Percentiles rank a stretch among this genome's conserved stretches.
Conservation (phyloP, 768 basidiomycete species). For the Suillus placidus region DNA sequence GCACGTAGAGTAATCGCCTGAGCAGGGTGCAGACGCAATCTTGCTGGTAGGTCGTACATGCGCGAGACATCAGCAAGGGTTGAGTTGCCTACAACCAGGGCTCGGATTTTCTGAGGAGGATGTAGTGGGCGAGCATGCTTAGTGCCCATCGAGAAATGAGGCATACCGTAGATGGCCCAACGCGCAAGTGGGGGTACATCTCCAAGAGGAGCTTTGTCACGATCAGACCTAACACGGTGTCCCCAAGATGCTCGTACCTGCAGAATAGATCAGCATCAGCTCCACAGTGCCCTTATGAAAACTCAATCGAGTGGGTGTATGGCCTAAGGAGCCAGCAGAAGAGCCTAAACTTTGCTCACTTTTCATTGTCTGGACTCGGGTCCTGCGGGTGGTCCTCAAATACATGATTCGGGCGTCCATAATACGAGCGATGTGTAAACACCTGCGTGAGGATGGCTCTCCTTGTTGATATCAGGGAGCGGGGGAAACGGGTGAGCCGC, state of each 20-base stretch:
- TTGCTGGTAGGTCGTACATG: slow-evolving; percentile 63
- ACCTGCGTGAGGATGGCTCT: slow-evolving; percentile 53
- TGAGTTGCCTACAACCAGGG: slow-evolving; percentile 72
- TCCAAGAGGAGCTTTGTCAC: slow-evolving; percentile 68
- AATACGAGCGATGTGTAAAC: slow-evolving; percentile 77
- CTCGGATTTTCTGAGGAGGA: slow-evolving; percentile 70
- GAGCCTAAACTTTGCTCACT: slow-evolving; percentile 42
- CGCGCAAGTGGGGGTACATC: slow-evolving; percentile 67
- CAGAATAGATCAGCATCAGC: not conserved
- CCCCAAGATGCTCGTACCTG: slow-evolving; percentile 79
- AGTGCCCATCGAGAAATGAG: not conserved
- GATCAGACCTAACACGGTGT: slow-evolving; percentile 67
- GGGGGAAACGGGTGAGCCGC: slow-evolving; percentile 46
- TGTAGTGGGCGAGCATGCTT: not conserved
- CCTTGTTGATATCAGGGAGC: slow-evolving; percentile 57
- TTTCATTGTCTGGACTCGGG: slow-evolving; percentile 82
- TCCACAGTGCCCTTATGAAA: not conserved
- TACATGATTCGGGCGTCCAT: slow-evolving; percentile 68
- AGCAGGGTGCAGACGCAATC: slow-evolving; percentile 66
- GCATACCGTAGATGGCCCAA: slow-evolving; percentile 76
- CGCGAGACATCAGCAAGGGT: slow-evolving; percentile 74
- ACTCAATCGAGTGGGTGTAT: not conserved
- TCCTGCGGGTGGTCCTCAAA: slow-evolving; percentile 77
- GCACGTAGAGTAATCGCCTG: slow-evolving; percentile 72
- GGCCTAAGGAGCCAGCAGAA: slow-evolving; percentile 1